phyloP scores from a whole-genome alignment of 192 early-diverging fungal genomes.

The Gaertneriomyces sp. region DNA sequence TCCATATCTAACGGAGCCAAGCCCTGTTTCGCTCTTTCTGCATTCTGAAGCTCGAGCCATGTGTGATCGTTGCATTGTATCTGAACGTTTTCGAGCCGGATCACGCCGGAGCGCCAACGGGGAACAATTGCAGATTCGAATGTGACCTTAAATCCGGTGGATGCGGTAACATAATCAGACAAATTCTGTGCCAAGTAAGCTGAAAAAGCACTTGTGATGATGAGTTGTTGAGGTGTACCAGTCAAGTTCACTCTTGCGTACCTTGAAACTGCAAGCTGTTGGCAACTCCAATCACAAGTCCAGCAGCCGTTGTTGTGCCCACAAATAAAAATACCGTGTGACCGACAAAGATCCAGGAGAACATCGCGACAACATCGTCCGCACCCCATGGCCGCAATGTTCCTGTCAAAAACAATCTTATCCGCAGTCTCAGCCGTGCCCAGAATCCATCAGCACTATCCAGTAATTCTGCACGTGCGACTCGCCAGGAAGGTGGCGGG shows the following conservation, averaged over 20 bases:
- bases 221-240: constrained; percentile 11
- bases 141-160: constrained; percentile 75
- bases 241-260: constrained; percentile 1
- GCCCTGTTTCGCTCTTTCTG: constrained; percentile 14
- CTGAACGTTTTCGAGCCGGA: constrained; percentile 80
- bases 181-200: constrained; percentile 78
- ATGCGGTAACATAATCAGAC: constrained; percentile 70
- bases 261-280: constrained; percentile 84
- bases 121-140: constrained; percentile 92
- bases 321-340: constrained; percentile 79
- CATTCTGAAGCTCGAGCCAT: constrained; percentile 36
- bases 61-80: constrained; percentile 44
- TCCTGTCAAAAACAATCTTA: constrained; percentile 47
- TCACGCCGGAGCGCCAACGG: constrained; percentile 84
- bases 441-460: constrained; percentile 31
- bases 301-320: constrained; percentile 86
- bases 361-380: constrained; percentile 86
- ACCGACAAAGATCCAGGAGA: constrained; percentile 84
- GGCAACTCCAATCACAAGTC: constrained; percentile 69
- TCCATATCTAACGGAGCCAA: constrained; percentile 4
- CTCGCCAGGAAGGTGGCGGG: constrained; percentile 15
- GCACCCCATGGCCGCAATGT: constrained; percentile 38
- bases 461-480: constrained; percentile 19
- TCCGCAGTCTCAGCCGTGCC: constrained; percentile 33
- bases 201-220: constrained; percentile 18